Evolutionary conservation across 2,329 filamentous ascomycete genomes (phyloP).

Genomic region (Fusarium xyrophilum): DNA sequence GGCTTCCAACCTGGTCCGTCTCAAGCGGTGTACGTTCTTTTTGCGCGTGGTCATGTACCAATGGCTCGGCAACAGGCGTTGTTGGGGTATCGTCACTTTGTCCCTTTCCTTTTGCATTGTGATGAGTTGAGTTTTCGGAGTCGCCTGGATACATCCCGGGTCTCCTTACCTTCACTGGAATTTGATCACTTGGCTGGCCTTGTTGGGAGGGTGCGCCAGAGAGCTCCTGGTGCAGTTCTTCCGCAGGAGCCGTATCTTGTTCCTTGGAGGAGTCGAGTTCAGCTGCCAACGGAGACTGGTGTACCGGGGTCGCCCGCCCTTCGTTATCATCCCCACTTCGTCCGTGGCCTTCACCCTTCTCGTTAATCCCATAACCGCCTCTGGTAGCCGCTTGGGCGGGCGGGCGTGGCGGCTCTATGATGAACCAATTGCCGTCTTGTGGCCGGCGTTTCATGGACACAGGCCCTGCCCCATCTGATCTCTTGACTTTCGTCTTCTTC

Average conservation of each 20-base stretch:
- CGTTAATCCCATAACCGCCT: not conserved
- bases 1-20: not conserved
- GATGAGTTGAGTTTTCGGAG: fast-evolving
- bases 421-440: not conserved
- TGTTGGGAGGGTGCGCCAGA: fast-evolving
- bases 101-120: not conserved
- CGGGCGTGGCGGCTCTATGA: not conserved
- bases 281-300: too few relatives aligned
- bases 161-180: fast-evolving
- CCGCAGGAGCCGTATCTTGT: too few relatives aligned
- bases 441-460: not conserved
- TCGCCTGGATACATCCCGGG: fast-evolving
- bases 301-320: fast-evolving
- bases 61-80: fast-evolving
- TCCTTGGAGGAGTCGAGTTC: not conserved
- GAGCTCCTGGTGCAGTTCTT: not conserved
- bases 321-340: fast-evolving
- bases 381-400: fast-evolving
- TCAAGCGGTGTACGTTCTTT: not conserved
- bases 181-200: fast-evolving
- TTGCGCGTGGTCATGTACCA: fast-evolving
- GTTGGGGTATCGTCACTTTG: not conserved
- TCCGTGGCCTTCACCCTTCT: not conserved
- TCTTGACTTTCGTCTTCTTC: not conserved
- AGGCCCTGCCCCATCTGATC: not conserved